Conservation (phyloP, 805 yeast genomes). For the Metschnikowia corniflorae region DNA sequence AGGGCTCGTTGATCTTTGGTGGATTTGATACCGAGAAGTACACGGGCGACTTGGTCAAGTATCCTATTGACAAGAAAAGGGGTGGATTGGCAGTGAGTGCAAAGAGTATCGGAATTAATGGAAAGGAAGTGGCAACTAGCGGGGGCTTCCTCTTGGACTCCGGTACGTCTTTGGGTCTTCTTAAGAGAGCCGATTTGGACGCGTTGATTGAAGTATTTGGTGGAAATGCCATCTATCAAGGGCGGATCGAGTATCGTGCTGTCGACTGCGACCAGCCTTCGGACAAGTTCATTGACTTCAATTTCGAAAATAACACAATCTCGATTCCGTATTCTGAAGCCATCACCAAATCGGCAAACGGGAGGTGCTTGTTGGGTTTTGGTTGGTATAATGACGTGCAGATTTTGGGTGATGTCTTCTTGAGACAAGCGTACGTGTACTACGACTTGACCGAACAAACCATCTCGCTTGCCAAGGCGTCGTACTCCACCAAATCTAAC, state of each 20-base stretch:
- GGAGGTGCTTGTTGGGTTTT: constrained; percentile 14
- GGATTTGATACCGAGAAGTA: constrained; percentile 42
- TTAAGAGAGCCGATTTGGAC: constrained; percentile 2
- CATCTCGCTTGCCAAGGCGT: constrained; percentile 15
- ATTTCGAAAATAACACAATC: constrained; percentile 13
- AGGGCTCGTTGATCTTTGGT: constrained; percentile 39
- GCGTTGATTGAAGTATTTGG: constrained; percentile 9
- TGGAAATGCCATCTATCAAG: constrained; percentile 4
- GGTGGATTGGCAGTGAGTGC: constrained; percentile 8
- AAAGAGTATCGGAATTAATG: constrained; percentile 4
- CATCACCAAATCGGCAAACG: constrained; percentile 10
- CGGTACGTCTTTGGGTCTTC: constrained; percentile 14
- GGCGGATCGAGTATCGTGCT: constrained; percentile 8
- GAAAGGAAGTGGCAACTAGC: constrained; percentile 2
- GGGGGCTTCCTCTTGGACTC: constrained; percentile 12
- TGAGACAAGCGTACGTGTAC: constrained; percentile 19
- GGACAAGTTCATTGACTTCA: constrained; percentile 11
- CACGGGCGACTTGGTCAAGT: constrained; percentile 13
- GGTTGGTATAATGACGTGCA: constrained; percentile 6
- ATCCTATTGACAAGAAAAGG: constrained; percentile 1
- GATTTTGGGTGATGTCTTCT: constrained; percentile 17
- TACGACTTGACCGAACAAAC: constrained; percentile 17
- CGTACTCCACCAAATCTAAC: constrained; percentile 7
- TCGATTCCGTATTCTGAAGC: constrained; percentile 9
- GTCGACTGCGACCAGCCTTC: constrained; percentile 15